These are phyloP conservation scores for Naganishia vaughanmartiniae DNA, from an alignment of 768 basidiomycete genomes.

Conservation along the genomic window DNA sequence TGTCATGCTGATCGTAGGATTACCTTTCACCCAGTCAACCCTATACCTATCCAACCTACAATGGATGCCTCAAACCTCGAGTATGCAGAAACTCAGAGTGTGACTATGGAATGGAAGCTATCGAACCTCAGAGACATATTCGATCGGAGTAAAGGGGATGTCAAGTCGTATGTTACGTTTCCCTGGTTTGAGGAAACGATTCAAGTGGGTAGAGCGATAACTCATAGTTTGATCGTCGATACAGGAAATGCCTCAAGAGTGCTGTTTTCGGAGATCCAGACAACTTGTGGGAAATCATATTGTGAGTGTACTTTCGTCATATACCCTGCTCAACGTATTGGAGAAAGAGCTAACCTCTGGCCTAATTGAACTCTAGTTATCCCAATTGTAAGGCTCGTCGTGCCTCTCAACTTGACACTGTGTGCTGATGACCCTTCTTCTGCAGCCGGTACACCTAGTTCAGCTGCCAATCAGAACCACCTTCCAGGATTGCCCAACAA, in stretches of 20 bases:
- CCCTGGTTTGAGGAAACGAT: background rate
- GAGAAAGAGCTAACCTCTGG: background rate
- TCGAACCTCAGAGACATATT: constrained; percentile 69
- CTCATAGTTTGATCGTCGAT: constrained; percentile 36
- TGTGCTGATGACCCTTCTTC: background rate
- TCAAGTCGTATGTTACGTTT: constrained; percentile 50
- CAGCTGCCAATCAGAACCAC: constrained; percentile 16
- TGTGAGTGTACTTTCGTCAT: constrained; percentile 56
- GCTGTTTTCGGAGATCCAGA: constrained; percentile 56
- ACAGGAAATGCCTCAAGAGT: constrained; percentile 71
- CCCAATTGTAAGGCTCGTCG: constrained; percentile 22
- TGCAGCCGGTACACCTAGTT: constrained; percentile 10
- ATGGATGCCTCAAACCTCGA: constrained; percentile 35
- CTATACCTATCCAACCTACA: constrained; percentile 8
- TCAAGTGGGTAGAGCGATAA: background rate
- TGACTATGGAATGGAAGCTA: constrained; percentile 68
- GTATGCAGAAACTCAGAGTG: constrained; percentile 48
- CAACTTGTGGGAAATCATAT: constrained; percentile 63
- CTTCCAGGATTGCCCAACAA: constrained; percentile 17
- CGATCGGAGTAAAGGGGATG: constrained; percentile 62
- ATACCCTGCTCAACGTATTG: constrained; percentile 58
- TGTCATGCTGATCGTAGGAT: too few relatives aligned
- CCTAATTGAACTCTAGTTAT: constrained; percentile 5
- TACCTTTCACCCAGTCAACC: background rate
- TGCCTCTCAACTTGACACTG: background rate